A percentile compares a stretch with the other conserved stretches of the same genome.
Conservation (phyloP, 1,139 yeast genomes). For the Petasospora fabianii region DNA sequence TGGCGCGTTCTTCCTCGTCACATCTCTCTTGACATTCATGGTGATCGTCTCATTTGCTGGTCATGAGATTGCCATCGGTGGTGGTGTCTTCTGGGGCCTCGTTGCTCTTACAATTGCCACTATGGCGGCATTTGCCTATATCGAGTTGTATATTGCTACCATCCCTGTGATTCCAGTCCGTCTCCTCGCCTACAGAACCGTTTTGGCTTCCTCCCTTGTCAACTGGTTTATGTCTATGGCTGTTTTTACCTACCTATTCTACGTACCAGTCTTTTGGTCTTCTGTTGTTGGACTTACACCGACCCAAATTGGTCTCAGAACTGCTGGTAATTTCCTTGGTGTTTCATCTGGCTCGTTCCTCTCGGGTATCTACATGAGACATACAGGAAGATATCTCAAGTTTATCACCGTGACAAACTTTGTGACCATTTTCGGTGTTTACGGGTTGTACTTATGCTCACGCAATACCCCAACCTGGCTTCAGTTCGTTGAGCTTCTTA, state of each 20-base stretch:
- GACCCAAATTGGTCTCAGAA: constrained; percentile 54
- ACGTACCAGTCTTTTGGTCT: constrained; percentile 57
- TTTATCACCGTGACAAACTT: constrained; percentile 42
- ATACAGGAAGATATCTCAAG: constrained; percentile 58
- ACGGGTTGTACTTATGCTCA: constrained; percentile 28
- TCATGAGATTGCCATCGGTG: constrained; percentile 38
- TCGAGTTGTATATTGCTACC: constrained; percentile 49
- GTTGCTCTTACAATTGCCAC: constrained; percentile 26
- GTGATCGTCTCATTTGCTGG: constrained; percentile 69
- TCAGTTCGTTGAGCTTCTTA: constrained; percentile 27
- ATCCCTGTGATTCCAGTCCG: constrained; percentile 66
- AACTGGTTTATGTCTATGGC: constrained; percentile 61
- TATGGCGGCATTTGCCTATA: constrained; percentile 38
- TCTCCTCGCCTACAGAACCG: constrained; percentile 47
- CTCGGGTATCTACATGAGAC: constrained; percentile 62
- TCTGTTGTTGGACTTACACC: constrained; percentile 52
- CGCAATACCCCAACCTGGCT: constrained; percentile 19
- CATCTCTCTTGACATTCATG: constrained; percentile 48
- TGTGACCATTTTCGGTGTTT: constrained; percentile 41
- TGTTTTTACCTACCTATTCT: constrained; percentile 51
- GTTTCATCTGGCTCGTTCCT: constrained; percentile 59
- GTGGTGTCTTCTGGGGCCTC: constrained; percentile 33
- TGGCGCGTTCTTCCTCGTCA: constrained; percentile 60
- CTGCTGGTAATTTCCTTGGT: constrained; percentile 60
- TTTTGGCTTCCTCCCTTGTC: constrained; percentile 55